Evolutionary conservation across 345 rosid genomes (phyloP).

Genomic region (Aquilaria sinensis): DNA sequence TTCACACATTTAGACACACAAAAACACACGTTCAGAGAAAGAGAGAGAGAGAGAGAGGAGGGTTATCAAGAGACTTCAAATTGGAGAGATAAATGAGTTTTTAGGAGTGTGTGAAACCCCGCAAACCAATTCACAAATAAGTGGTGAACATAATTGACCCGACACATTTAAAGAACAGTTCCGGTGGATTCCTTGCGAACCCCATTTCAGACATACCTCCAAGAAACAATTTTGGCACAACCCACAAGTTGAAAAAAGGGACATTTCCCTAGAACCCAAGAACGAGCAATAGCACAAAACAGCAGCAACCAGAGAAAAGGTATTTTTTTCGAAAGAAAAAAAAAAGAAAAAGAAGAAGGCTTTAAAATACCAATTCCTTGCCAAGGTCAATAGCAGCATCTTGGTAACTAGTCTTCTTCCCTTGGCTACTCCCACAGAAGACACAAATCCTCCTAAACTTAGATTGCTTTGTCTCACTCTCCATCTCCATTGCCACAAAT

Average conservation of each 20-base stretch:
- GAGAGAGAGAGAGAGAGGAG: constrained; percentile 2
- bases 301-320: not conserved
- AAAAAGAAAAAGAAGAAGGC: constrained; percentile 3
- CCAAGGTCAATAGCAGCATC: constrained; percentile 88
- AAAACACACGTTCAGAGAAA: not conserved
- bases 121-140: constrained; percentile 14
- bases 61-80: constrained; percentile 4
- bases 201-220: constrained; percentile 3
- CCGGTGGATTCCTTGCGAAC: constrained; percentile 1
- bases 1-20: constrained; percentile 7
- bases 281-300: not conserved
- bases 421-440: constrained; percentile 85
- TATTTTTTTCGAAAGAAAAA: constrained; percentile 4
- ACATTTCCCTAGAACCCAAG: not conserved
- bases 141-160: constrained; percentile 11
- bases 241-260: too few relatives aligned
- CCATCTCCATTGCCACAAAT: constrained; percentile 32
- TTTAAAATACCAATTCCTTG: constrained; percentile 56
- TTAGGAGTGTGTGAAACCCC: constrained; percentile 8
- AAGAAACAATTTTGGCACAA: constrained; percentile 6
- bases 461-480: constrained; percentile 38
- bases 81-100: constrained; percentile 1
- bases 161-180: not conserved
- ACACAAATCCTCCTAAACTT: constrained; percentile 78
- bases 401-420: constrained; percentile 80